These are phyloP conservation scores for Raffaelea deltoideospora DNA, from an alignment of 2,329 filamentous ascomycete species.

Conservation along the genomic window DNA sequence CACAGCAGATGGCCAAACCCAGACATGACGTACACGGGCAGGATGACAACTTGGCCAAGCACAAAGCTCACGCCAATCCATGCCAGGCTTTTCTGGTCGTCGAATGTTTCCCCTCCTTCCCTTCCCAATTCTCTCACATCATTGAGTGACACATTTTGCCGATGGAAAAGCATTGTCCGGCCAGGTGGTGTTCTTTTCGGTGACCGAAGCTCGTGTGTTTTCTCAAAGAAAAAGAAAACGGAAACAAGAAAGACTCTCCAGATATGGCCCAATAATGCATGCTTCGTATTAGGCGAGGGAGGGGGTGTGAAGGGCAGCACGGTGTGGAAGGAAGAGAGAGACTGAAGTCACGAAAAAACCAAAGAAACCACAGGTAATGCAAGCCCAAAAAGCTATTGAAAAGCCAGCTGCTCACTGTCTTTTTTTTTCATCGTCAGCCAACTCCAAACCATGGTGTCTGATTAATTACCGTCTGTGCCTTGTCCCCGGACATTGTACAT, in stretches of 20 bases:
- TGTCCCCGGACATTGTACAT: neutral
- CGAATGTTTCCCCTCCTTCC: too few species aligned
- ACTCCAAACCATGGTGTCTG: neutral
- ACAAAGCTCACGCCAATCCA: too few species aligned
- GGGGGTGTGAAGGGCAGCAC: neutral
- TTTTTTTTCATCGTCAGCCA: too few species aligned
- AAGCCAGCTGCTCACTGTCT: too few species aligned
- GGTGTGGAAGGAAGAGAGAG: neutral
- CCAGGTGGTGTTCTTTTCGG: slow-evolving; percentile 23
- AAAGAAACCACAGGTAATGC: neutral
- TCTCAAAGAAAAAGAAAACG: too few species aligned
- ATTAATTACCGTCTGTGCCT: neutral
- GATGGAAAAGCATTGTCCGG: slow-evolving; percentile 19
- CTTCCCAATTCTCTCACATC: slow-evolving; percentile 8
- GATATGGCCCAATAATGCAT: slow-evolving; percentile 20
- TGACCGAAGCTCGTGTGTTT: slow-evolving; percentile 27
- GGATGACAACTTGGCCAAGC: neutral
- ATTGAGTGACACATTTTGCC: slow-evolving; percentile 15
- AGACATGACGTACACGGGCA: neutral
- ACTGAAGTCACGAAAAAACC: slow-evolving; percentile 2
- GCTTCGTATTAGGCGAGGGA: slow-evolving; percentile 19
- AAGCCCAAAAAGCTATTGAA: too few species aligned
- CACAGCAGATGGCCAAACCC: neutral
- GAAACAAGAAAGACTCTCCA: too few species aligned
- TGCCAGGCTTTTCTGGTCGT: too few species aligned